A percentile compares a stretch with the other conserved stretches of the same genome.
Evolutionary conservation across 805 yeast species (phyloP).

Genomic region (Hanseniaspora occidentalis): DNA sequence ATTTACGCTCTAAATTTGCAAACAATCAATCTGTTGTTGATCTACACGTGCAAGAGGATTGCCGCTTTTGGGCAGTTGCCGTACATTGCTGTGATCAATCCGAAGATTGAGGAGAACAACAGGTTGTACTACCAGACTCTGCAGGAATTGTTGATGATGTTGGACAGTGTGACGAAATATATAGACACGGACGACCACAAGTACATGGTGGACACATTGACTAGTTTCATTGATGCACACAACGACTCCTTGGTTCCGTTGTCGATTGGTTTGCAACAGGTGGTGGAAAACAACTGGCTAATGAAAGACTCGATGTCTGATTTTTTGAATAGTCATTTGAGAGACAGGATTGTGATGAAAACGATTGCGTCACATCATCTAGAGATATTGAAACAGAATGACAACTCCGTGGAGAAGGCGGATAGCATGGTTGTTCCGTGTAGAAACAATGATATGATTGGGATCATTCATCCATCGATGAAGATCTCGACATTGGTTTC

Average conservation of each 20-base stretch:
- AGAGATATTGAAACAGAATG: conserved; percentile 35
- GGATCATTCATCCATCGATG: conserved; percentile 54
- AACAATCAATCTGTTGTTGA: conserved; percentile 43
- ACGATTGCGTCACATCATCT: conserved; percentile 79
- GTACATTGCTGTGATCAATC: conserved; percentile 75
- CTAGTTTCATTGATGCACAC: conserved; percentile 57
- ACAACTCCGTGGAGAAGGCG: not conserved
- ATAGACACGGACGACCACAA: not conserved
- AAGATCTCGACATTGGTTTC: conserved; percentile 51
- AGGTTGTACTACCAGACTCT: conserved; percentile 1
- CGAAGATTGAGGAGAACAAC: conserved; percentile 70
- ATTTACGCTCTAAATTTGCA: conserved; percentile 33
- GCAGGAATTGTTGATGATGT: not conserved
- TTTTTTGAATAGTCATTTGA: conserved; percentile 64
- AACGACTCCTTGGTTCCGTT: conserved; percentile 72
- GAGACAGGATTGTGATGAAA: conserved; percentile 79
- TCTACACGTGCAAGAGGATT: conserved; percentile 59
- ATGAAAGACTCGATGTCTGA: conserved; percentile 37
- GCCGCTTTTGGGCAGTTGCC: conserved; percentile 64
- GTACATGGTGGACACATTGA: conserved; percentile 26
- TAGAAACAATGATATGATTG: conserved; percentile 38
- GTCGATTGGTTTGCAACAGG: conserved; percentile 74
- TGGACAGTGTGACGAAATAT: not conserved
- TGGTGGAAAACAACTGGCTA: conserved; percentile 30
- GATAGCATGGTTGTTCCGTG: too few species aligned